phyloP scores from a whole-genome alignment of 2,329 filamentous ascomycete species.

The Rhinocladiella similis region DNA sequence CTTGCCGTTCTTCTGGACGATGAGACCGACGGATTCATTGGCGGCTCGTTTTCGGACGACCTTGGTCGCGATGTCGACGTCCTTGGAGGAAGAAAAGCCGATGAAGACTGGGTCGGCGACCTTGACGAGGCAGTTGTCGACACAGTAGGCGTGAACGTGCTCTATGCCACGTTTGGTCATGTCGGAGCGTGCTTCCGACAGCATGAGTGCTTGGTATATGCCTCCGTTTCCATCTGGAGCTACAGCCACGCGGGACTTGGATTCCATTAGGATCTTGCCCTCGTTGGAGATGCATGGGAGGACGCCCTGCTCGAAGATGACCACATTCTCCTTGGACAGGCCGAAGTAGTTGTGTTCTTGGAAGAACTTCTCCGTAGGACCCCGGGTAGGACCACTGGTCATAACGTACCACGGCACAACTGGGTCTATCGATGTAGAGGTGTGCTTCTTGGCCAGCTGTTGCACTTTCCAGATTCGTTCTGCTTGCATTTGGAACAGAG shows the following conservation, averaged over 20 bases:
- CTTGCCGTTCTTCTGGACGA: constrained; percentile 91
- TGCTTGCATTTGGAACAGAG: constrained; percentile 95
- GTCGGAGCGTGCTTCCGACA: constrained; percentile 77
- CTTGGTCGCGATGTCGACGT: constrained; percentile 96
- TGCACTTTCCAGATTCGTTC: constrained; percentile 90
- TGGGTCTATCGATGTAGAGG: constrained; percentile 56
- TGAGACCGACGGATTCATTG: constrained; percentile 92
- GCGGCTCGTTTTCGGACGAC: constrained; percentile 98
- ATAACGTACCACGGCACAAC: constrained; percentile 98
- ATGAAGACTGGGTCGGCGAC: constrained; percentile 97
- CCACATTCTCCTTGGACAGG: constrained; percentile 77
- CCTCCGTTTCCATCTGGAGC: constrained; percentile 97
- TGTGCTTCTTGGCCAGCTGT: constrained; percentile 71
- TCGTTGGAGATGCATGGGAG: constrained; percentile 96
- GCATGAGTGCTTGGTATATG: constrained; percentile 87
- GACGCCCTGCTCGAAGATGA: constrained; percentile 95
- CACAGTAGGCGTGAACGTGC: constrained; percentile 97
- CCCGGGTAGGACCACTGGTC: constrained; percentile 92
- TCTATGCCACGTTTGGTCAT: constrained; percentile 86
- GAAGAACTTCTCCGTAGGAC: constrained; percentile 92
- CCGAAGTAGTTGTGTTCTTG: constrained; percentile 88
- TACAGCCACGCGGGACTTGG: constrained; percentile 85
- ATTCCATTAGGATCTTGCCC: constrained; percentile 92
- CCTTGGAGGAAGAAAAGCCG: constrained; percentile 82
- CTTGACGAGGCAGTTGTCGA: constrained; percentile 98